A percentile compares a stretch with the other conserved stretches of the same genome.
Conservation (phyloP, 2,329 filamentous ascomycete genomes). For the Colletotrichum tofieldiae region DNA sequence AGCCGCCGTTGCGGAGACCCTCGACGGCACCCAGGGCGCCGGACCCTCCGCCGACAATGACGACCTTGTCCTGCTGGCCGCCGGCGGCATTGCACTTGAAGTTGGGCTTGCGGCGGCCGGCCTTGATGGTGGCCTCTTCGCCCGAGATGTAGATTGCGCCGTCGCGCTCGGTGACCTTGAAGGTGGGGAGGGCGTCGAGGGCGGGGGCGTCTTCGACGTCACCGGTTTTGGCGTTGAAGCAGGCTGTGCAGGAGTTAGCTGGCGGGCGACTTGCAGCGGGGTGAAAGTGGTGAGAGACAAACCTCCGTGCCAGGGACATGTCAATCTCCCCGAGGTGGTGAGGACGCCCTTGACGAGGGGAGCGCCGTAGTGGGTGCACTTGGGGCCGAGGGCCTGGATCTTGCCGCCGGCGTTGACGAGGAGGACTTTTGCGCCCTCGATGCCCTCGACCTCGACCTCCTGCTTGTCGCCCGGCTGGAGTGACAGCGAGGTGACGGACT, state of each 20-base stretch:
- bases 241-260: conserved; percentile 71
- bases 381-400: conserved; percentile 85
- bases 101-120: conserved; percentile 80
- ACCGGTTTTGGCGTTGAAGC: conserved; percentile 90
- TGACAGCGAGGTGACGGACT: conserved; percentile 81
- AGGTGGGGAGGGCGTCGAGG: conserved; percentile 87
- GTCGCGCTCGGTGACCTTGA: conserved; percentile 85
- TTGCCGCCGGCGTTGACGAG: conserved; percentile 84
- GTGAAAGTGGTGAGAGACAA: conserved; percentile 46
- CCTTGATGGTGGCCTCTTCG: conserved; percentile 84
- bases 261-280: not conserved
- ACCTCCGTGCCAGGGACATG: conserved; percentile 98
- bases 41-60: conserved; percentile 92
- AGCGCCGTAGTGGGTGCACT: conserved; percentile 94
- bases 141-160: conserved; percentile 88
- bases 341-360: conserved; percentile 90
- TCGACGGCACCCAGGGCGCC: conserved; percentile 88
- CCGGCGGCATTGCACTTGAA: conserved; percentile 76
- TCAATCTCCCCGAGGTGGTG: conserved; percentile 85
- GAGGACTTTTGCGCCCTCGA: conserved; percentile 89
- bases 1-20: conserved; percentile 86
- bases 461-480: conserved; percentile 87
- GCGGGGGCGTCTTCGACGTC: conserved; percentile 97
- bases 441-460: conserved; percentile 91
- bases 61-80: conserved; percentile 73